Evolutionary conservation across 2,329 filamentous ascomycete species (phyloP).

Genomic region (Byssochlamys sp.): DNA sequence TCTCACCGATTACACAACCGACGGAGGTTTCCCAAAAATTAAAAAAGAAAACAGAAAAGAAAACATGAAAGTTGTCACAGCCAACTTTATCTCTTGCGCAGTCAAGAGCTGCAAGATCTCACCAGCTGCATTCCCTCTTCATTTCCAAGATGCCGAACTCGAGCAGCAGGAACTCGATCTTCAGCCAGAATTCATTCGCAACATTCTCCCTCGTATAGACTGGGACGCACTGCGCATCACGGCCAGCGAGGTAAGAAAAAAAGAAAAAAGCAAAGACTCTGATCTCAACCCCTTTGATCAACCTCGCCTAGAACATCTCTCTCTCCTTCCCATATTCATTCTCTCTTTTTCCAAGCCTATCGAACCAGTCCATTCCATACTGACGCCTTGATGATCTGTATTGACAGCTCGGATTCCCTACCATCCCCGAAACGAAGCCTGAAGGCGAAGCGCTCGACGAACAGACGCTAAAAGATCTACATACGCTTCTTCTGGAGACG

Average conservation of each 20-base stretch:
- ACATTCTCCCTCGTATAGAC: conserved; percentile 77
- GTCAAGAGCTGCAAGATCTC: conserved; percentile 87
- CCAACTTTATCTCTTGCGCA: conserved; percentile 94
- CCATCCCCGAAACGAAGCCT: conserved; percentile 57
- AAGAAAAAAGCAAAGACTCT: background rate
- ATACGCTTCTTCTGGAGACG: conserved; percentile 77
- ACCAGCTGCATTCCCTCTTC: conserved; percentile 72
- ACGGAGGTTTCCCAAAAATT: background rate
- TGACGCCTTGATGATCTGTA: background rate
- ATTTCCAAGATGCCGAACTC: conserved; percentile 84
- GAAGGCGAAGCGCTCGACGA: conserved; percentile 57
- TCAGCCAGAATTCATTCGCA: conserved; percentile 70
- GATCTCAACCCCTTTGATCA: background rate
- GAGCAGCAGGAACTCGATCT: conserved; percentile 73
- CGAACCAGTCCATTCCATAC: background rate
- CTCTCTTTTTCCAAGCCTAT: background rate
- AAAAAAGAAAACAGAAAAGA: background rate
- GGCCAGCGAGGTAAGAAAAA: conserved; percentile 50
- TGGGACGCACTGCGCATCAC: conserved; percentile 73
- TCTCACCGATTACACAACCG: no score
- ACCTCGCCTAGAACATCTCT: background rate
- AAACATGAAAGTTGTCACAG: conserved; percentile 82
- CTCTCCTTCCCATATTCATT: background rate
- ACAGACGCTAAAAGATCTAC: conserved; percentile 65
- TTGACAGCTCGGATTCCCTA: conserved; percentile 64